Conservation (phyloP, 257 asterid genomes). For the Echium plantagineum region DNA sequence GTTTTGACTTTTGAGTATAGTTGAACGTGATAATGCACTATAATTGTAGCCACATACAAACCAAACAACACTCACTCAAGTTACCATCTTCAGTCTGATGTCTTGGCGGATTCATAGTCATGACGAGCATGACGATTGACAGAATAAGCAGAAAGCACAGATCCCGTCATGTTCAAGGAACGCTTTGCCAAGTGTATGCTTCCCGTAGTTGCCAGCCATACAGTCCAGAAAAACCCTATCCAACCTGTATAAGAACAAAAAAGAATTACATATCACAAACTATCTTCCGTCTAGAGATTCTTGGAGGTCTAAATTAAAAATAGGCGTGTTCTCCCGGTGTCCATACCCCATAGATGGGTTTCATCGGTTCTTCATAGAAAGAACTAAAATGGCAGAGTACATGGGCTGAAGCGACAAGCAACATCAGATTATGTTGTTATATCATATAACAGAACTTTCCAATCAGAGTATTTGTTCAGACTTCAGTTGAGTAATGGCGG, state of each 20-base stretch:
- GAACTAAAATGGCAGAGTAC: neutral
- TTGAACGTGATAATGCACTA: too few species aligned
- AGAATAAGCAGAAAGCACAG: slow-evolving; percentile 49
- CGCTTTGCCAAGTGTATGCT: slow-evolving; percentile 41
- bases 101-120: slow-evolving; percentile 4
- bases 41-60: neutral
- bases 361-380: neutral
- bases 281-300: neutral
- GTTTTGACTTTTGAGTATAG: too few species aligned
- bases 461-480: too few species aligned
- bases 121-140: slow-evolving; percentile 23
- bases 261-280: too few species aligned
- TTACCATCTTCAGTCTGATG: slow-evolving; percentile 5
- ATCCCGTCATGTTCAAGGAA: slow-evolving; percentile 44
- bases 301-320: neutral
- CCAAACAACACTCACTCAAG: neutral
- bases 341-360: too few species aligned
- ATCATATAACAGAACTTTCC: too few species aligned
- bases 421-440: too few species aligned
- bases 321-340: neutral
- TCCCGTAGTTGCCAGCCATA: slow-evolving; percentile 50
- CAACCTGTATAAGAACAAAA: slow-evolving; percentile 44
- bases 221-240: slow-evolving; percentile 56
- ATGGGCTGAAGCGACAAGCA: too few species aligned
- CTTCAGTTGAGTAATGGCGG: too few species aligned